A percentile compares a stretch with the other conserved stretches of the same genome.
Evolutionary conservation across 2,329 filamentous ascomycete species (phyloP).

Genomic region (Stagonosporopsis rhizophila): DNA sequence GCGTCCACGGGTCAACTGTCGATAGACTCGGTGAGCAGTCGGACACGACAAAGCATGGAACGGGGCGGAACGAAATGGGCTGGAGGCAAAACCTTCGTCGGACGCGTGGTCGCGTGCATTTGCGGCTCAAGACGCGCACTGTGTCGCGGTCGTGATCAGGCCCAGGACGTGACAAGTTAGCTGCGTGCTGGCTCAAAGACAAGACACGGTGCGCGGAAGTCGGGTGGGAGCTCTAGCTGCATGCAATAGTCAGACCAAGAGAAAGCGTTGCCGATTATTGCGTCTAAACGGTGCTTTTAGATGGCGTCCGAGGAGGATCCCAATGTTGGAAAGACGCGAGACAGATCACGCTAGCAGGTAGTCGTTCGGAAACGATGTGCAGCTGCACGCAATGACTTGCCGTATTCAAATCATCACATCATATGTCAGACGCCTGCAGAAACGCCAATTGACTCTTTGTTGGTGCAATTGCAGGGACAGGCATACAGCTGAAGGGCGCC

Average conservation of each 20-base stretch:
- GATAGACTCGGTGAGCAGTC: constrained; percentile 27
- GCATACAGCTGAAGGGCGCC: constrained; percentile 22
- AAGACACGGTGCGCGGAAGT: constrained; percentile 33
- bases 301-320: constrained; percentile 10
- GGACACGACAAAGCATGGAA: constrained; percentile 32
- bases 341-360: constrained; percentile 35
- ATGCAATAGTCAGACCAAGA: constrained; percentile 31
- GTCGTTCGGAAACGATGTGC: constrained; percentile 32
- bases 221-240: constrained; percentile 42
- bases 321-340: constrained; percentile 27
- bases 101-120: constrained; percentile 39
- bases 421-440: constrained; percentile 25
- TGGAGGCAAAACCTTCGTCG: constrained; percentile 32
- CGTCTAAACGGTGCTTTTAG: constrained; percentile 35
- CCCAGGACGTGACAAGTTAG: constrained; percentile 30
- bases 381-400: constrained; percentile 34
- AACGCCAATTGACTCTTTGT: constrained; percentile 27
- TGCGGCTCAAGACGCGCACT: constrained; percentile 41
- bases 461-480: constrained; percentile 21
- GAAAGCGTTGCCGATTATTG: constrained; percentile 33
- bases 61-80: constrained; percentile 37
- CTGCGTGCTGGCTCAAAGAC: constrained; percentile 16
- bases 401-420: constrained; percentile 32
- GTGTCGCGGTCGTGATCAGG: constrained; percentile 44
- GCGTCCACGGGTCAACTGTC: constrained; percentile 26